These are phyloP conservation scores for Xylaria sp. DNA, from an alignment of 495 filamentous ascomycete genomes.

Conservation along the genomic window DNA sequence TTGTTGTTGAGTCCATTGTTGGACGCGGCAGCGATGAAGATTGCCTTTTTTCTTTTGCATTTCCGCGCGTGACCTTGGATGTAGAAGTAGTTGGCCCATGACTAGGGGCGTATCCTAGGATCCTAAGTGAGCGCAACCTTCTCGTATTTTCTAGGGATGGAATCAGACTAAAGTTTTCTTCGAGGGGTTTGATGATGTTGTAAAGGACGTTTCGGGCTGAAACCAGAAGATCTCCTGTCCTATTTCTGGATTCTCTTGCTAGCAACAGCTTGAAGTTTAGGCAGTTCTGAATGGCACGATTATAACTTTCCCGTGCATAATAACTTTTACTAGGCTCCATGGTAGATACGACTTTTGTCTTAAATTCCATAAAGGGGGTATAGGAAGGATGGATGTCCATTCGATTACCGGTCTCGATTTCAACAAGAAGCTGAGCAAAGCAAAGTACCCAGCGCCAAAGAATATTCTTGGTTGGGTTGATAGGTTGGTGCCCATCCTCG, in stretches of 20 bases:
- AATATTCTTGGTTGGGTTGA: background rate
- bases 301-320: background rate
- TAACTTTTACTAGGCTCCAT: background rate
- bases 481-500: background rate
- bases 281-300: background rate
- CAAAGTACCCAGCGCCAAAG: background rate
- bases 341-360: background rate
- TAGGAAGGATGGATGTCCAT: background rate
- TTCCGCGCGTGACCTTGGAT: too few relatives aligned
- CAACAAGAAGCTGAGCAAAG: slow-evolving; percentile 1
- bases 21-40: too few relatives aligned
- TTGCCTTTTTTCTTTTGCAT: too few relatives aligned
- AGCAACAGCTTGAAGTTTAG: background rate
- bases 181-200: background rate
- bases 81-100: background rate
- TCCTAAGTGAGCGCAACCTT: background rate
- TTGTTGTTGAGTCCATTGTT: too few relatives aligned
- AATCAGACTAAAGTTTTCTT: background rate
- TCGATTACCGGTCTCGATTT: background rate
- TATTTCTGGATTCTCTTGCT: background rate
- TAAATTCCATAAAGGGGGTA: background rate
- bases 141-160: background rate
- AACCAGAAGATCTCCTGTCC: background rate
- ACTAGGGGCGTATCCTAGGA: background rate
- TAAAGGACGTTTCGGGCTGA: background rate